Conservation (phyloP, 352 stramenopile genomes). For the Plasmopara halstedii region DNA sequence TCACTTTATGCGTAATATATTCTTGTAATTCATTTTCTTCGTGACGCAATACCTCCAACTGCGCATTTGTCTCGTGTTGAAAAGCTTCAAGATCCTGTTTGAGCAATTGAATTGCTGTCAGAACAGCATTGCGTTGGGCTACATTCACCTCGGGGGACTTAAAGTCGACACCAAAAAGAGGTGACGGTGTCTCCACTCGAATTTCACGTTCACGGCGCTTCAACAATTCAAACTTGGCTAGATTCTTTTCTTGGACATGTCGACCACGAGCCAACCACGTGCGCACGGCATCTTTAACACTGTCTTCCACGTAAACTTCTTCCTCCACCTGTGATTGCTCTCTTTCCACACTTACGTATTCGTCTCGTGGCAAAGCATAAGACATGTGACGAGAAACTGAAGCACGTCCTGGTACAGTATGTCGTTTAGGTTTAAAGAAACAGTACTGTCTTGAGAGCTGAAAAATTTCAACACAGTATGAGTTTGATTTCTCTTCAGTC, state of each 20-base stretch:
- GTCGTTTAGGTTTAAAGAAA: constrained; percentile 54
- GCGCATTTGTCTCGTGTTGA: constrained; percentile 50
- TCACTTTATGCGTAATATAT: constrained; percentile 69
- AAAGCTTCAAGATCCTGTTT: constrained; percentile 54
- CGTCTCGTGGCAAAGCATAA: constrained; percentile 8
- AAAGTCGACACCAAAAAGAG: constrained; percentile 62
- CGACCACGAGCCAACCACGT: constrained; percentile 36
- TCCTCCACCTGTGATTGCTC: constrained; percentile 31
- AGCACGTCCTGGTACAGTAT: constrained; percentile 21
- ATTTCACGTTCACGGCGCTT: constrained; percentile 28
- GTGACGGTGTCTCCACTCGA: constrained; percentile 25
- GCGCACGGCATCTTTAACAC: constrained; percentile 42
- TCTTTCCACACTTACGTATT: constrained; percentile 13
- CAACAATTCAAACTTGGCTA: constrained; percentile 25
- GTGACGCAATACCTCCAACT: constrained; percentile 44
- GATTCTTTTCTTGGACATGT: constrained; percentile 30
- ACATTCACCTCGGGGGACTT: constrained; percentile 53
- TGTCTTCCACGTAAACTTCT: constrained; percentile 60
- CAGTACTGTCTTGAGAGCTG: constrained; percentile 69
- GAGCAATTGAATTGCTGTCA: constrained; percentile 36
- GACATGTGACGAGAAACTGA: constrained; percentile 3
- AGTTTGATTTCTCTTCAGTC: constrained; percentile 41
- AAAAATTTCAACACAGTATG: constrained; percentile 70
- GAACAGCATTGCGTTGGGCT: constrained; percentile 46
- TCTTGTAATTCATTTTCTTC: constrained; percentile 65